These are phyloP conservation scores for Blastocystis sp. DNA, from an alignment of 352 stramenopile species.

Conservation along the genomic window DNA sequence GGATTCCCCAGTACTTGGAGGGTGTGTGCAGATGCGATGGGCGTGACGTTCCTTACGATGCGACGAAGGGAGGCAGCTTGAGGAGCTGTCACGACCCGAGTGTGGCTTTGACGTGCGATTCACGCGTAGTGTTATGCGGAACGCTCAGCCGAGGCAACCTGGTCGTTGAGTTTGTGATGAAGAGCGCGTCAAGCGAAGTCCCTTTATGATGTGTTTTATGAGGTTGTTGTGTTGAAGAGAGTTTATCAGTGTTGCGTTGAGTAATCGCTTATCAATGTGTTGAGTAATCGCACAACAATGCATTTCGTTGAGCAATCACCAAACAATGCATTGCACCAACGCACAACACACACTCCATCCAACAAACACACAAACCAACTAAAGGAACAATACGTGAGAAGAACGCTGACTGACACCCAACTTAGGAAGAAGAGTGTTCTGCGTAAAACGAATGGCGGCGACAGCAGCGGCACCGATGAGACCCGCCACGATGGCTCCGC, in stretches of 20 bases:
- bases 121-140: constrained; percentile 32
- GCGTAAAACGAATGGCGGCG: constrained; percentile 57
- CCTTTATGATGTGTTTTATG: no score
- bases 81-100: constrained; percentile 18
- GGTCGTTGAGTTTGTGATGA: constrained; percentile 27
- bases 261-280: no score
- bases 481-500: constrained; percentile 45
- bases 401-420: constrained; percentile 47
- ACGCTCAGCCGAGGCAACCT: not conserved
- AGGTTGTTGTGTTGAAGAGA: constrained; percentile 18
- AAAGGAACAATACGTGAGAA: constrained; percentile 62
- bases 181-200: no score
- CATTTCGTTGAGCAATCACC: no score
- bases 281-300: no score
- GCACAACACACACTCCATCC: no score
- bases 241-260: no score
- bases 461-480: constrained; percentile 48
- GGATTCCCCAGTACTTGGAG: constrained; percentile 24
- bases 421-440: constrained; percentile 63
- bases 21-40: constrained; percentile 48
- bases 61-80: not conserved
- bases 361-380: constrained; percentile 3
- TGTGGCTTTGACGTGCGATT: not conserved
- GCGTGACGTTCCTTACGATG: not conserved
- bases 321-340: no score